phyloP scores from a whole-genome alignment of 306 rosid genomes.

The Begonia loranthoides region DNA sequence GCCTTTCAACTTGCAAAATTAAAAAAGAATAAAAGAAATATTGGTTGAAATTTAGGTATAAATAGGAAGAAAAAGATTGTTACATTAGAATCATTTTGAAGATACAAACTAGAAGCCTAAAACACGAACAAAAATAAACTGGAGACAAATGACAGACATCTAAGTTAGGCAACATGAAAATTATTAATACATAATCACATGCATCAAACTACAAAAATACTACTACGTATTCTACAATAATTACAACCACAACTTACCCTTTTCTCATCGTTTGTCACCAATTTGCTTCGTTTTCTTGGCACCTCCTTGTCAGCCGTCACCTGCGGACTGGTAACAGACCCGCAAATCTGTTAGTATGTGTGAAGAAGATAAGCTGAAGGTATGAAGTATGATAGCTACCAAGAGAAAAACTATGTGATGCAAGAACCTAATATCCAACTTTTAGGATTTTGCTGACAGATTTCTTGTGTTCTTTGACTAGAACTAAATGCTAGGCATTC shows the following conservation, averaged over 20 bases:
- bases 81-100: too few relatives aligned
- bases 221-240: conserved; percentile 2
- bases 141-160: too few relatives aligned
- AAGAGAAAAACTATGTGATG: conserved; percentile 12
- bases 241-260: conserved; percentile 4
- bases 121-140: too few relatives aligned
- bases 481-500: background rate
- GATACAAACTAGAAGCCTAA: too few relatives aligned
- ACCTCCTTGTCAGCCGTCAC: conserved; percentile 27
- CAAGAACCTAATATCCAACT: background rate
- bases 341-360: conserved; percentile 25
- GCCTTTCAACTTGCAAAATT: too few relatives aligned
- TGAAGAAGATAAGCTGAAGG: background rate
- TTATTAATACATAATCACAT: background rate
- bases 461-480: background rate
- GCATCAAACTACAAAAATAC: background rate
- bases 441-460: background rate
- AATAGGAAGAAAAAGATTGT: too few relatives aligned
- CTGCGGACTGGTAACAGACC: conserved; percentile 25
- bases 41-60: too few relatives aligned
- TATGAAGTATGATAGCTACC: background rate
- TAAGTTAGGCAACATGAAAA: too few relatives aligned
- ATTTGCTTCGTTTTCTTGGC: conserved; percentile 14
- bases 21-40: too few relatives aligned
- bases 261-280: conserved; percentile 10